Percentiles rank a stretch among this genome's conserved stretches.
These are phyloP conservation scores for Tylopilus vinaceipallidus DNA, from an alignment of 768 basidiomycete species.

Conservation along the genomic window DNA sequence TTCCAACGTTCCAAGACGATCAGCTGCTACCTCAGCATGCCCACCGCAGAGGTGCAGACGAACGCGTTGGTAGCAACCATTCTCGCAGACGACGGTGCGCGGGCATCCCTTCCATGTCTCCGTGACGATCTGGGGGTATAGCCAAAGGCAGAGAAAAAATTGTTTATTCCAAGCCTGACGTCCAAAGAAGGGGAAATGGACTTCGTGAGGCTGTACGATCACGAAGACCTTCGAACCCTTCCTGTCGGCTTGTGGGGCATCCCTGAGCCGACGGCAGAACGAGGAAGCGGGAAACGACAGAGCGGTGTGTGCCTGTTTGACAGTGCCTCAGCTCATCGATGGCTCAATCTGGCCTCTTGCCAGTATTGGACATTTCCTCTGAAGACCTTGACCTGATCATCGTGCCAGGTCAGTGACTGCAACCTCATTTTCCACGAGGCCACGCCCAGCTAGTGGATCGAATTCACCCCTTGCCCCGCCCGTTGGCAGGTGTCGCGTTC, in stretches of 20 bases:
- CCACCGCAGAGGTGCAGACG: constrained; percentile 66
- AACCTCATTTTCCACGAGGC: constrained; percentile 9
- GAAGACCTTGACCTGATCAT: constrained; percentile 61
- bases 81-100: constrained; percentile 50
- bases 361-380: constrained; percentile 32
- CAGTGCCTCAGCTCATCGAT: constrained; percentile 1
- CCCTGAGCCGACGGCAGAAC: constrained; percentile 54
- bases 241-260: constrained; percentile 73
- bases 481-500: constrained; percentile 64
- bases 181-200: constrained; percentile 54
- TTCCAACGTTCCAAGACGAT: constrained; percentile 50
- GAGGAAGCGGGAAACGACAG: constrained; percentile 43
- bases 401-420: constrained; percentile 52
- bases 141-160: constrained; percentile 47
- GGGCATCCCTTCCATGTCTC: background rate
- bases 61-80: constrained; percentile 48
- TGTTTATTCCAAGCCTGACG: constrained; percentile 70
- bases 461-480: constrained; percentile 6
- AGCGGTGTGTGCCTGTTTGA: constrained; percentile 45
- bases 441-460: background rate
- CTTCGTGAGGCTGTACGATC: constrained; percentile 58
- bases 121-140: background rate
- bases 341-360: constrained; percentile 8
- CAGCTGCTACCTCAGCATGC: constrained; percentile 84
- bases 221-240: constrained; percentile 55